These are phyloP conservation scores for Chaetomiaceae sp. DNA, from an alignment of 2,329 filamentous ascomycete genomes.

Conservation along the genomic window DNA sequence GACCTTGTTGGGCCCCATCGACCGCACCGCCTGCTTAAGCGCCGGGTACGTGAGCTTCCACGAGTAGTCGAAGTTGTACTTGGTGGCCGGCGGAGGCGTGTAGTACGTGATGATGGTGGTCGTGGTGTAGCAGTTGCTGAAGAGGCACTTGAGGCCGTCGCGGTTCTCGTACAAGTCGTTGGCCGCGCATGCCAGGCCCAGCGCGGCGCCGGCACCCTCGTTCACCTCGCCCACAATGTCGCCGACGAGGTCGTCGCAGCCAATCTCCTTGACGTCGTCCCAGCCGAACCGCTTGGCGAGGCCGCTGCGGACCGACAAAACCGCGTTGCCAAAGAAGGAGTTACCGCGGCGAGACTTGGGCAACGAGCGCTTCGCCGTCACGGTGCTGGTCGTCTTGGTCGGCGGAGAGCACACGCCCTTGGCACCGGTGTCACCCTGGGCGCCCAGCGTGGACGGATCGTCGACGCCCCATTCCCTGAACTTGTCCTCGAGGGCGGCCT, in stretches of 20 bases:
- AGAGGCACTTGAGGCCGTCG: background rate
- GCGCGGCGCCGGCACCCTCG: background rate
- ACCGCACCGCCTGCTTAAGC: background rate
- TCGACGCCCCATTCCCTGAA: background rate
- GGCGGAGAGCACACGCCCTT: background rate
- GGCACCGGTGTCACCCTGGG: background rate
- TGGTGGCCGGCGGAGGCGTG: slow-evolving; percentile 6
- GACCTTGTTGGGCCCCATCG: background rate
- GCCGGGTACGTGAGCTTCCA: slow-evolving; percentile 3
- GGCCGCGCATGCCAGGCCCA: background rate
- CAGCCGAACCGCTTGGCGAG: background rate
- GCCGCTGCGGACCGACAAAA: background rate
- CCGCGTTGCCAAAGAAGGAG: background rate
- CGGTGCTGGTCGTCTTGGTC: background rate
- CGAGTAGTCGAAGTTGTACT: slow-evolving; percentile 8
- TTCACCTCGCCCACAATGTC: background rate
- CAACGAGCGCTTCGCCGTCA: background rate
- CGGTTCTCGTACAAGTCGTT: background rate
- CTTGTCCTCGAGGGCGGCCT: slow-evolving; percentile 4
- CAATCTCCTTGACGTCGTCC: background rate
- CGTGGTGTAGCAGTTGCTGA: background rate
- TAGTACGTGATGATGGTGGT: background rate
- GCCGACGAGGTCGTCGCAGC: background rate
- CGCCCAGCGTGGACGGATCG: background rate
- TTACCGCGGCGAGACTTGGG: background rate